These are phyloP conservation scores for Sequoiadendron giganteum DNA, from an alignment of 75 land plant species.

Conservation along the genomic window DNA sequence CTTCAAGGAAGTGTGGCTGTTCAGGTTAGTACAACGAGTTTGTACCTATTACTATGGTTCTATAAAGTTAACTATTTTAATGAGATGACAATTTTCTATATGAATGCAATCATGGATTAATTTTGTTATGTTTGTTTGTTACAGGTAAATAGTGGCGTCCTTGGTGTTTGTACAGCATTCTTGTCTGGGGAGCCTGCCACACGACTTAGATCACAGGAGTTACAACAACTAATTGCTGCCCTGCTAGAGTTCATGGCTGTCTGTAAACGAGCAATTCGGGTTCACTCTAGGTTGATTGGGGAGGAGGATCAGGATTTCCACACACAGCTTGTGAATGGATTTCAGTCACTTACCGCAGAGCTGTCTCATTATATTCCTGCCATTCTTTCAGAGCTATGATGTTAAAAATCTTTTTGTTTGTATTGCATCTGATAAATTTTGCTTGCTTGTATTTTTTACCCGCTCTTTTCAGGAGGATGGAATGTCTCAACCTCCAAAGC, in stretches of 20 bases:
- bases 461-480: neutral
- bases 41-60: neutral
- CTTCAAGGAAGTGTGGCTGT: conserved; percentile 99
- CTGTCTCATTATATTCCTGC: conserved; percentile 96
- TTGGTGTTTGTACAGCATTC: conserved; percentile 98
- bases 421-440: conserved; percentile 8
- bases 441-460: conserved; percentile 9
- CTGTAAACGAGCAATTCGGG: conserved; percentile 94
- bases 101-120: neutral
- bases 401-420: neutral
- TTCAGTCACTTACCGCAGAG: conserved; percentile 97
- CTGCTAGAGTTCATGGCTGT: conserved; percentile 99
- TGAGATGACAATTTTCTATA: neutral
- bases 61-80: neutral
- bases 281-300: conserved; percentile 93
- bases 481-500: neutral
- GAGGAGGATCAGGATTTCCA: conserved; percentile 99
- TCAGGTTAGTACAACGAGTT: conserved; percentile 56
- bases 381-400: conserved; percentile 94
- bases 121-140: conserved; percentile 6
- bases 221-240: conserved; percentile 97
- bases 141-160: conserved; percentile 98
- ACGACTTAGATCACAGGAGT: conserved; percentile 88
- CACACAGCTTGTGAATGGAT: conserved; percentile 98
- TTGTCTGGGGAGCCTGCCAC: conserved; percentile 97